These are phyloP conservation scores for Macrophomina pseudophaseolina DNA, from an alignment of 2,329 filamentous ascomycete genomes.

Conservation along the genomic window DNA sequence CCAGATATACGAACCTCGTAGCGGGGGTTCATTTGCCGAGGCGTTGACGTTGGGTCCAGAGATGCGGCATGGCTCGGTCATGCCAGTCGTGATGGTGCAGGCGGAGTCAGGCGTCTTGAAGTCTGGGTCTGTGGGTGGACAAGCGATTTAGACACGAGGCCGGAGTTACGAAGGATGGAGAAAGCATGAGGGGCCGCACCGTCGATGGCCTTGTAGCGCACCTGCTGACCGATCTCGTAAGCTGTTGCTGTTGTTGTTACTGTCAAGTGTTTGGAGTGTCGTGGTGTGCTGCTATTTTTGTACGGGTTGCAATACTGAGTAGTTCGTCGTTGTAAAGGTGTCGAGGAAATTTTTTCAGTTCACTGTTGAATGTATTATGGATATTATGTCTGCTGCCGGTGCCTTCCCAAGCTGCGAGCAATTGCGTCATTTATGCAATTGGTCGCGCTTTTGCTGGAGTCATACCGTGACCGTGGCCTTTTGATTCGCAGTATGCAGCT, in stretches of 20 bases:
- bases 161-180: background rate
- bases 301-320: background rate
- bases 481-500: background rate
- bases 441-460: background rate
- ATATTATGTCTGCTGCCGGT: background rate
- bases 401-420: background rate
- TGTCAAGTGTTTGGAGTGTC: slow-evolving; percentile 1
- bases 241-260: background rate
- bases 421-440: background rate
- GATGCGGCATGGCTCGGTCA: background rate
- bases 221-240: slow-evolving; percentile 8
- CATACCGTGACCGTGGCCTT: background rate
- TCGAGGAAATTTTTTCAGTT: background rate
- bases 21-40: background rate
- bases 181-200: background rate
- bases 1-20: background rate
- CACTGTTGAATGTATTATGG: background rate
- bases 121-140: background rate
- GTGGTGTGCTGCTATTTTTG: slow-evolving; percentile 16
- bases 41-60: background rate
- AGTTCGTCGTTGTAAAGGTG: background rate
- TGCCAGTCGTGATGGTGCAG: background rate
- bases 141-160: too few species aligned
- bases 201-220: slow-evolving; percentile 22
- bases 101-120: slow-evolving; percentile 4